phyloP scores from a whole-genome alignment of 2,329 filamentous ascomycete genomes.

The Allantophomopsis cytisporea region DNA sequence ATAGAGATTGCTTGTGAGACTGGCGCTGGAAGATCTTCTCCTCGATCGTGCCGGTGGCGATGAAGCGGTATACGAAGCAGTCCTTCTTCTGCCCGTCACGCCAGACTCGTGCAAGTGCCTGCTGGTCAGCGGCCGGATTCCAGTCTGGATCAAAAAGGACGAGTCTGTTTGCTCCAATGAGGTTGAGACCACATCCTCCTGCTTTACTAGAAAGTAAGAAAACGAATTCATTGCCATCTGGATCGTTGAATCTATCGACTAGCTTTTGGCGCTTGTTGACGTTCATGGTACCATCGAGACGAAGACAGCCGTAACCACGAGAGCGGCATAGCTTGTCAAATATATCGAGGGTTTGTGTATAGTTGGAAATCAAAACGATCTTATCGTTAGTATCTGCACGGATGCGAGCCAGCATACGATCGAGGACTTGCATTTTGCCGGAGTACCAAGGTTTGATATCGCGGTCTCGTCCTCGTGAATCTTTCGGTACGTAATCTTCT shows the following conservation, averaged over 20 bases:
- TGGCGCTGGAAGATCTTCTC: slow-evolving; percentile 99
- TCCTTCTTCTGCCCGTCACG: slow-evolving; percentile 98
- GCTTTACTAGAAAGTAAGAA: slow-evolving; percentile 96
- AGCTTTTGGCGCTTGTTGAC: slow-evolving; percentile 95
- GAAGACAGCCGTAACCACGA: slow-evolving; percentile 71
- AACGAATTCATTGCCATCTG: slow-evolving; percentile 77
- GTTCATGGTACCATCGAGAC: slow-evolving; percentile 94
- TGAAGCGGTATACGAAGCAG: slow-evolving; percentile 99
- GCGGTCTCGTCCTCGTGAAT: slow-evolving; percentile 74
- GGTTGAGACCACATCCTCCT: slow-evolving; percentile 88
- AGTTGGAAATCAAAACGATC: slow-evolving; percentile 97
- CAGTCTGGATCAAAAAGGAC: slow-evolving; percentile 95
- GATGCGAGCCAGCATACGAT: slow-evolving; percentile 92
- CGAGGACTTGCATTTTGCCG: slow-evolving; percentile 96
- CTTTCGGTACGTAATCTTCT: slow-evolving; percentile 78
- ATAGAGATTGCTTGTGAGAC: slow-evolving; percentile 93
- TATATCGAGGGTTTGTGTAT: slow-evolving; percentile 88
- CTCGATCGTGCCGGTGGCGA: slow-evolving; percentile 93
- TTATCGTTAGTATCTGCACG: slow-evolving; percentile 96
- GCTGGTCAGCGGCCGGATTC: slow-evolving; percentile 96
- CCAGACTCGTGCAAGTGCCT: slow-evolving; percentile 94
- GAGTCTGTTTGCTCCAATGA: slow-evolving; percentile 87
- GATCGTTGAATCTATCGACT: slow-evolving; percentile 95
- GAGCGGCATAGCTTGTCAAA: slow-evolving; percentile 84
- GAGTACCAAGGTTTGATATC: slow-evolving; percentile 94